These are phyloP conservation scores for Aureobasidium leucospermi DNA, from an alignment of 2,329 filamentous ascomycete genomes.

Conservation along the genomic window DNA sequence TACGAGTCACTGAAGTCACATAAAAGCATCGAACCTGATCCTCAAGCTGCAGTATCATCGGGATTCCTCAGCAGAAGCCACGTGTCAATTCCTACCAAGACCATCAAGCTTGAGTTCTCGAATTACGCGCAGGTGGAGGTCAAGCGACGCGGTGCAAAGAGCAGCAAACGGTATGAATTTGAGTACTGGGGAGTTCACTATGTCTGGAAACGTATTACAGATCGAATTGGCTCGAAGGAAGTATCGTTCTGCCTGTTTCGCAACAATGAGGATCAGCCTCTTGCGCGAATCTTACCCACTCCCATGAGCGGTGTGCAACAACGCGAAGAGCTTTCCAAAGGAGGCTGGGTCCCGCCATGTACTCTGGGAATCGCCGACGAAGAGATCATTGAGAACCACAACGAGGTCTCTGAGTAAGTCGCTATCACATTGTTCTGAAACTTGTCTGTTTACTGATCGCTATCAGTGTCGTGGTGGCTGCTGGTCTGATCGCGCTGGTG, in stretches of 20 bases:
- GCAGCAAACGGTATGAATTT: conserved; percentile 75
- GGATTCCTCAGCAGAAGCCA: conserved; percentile 32
- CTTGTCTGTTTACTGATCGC: conserved; percentile 19
- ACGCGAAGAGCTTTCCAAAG: conserved; percentile 64
- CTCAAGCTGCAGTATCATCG: conserved; percentile 27
- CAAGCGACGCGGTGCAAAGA: conserved; percentile 57
- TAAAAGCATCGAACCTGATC: conserved; percentile 29
- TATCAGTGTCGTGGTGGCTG: conserved; percentile 72
- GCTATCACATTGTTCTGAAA: neutral
- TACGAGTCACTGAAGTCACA: conserved; percentile 46
- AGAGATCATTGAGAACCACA: conserved; percentile 58
- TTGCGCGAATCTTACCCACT: conserved; percentile 83
- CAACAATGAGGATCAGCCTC: conserved; percentile 53
- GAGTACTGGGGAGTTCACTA: conserved; percentile 89
- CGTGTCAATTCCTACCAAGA: conserved; percentile 56
- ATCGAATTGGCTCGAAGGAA: conserved; percentile 58
- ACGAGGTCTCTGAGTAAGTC: conserved; percentile 82
- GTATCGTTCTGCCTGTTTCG: conserved; percentile 76
- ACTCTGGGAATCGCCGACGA: conserved; percentile 84
- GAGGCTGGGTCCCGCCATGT: conserved; percentile 85
- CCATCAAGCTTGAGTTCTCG: conserved; percentile 85
- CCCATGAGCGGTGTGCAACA: conserved; percentile 64
- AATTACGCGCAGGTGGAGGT: conserved; percentile 94
- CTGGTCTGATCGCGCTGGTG: conserved; percentile 80
- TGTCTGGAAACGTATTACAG: conserved; percentile 68